phyloP scores from a whole-genome alignment of 148 eudicot genomes.

The Camellia japonica region DNA sequence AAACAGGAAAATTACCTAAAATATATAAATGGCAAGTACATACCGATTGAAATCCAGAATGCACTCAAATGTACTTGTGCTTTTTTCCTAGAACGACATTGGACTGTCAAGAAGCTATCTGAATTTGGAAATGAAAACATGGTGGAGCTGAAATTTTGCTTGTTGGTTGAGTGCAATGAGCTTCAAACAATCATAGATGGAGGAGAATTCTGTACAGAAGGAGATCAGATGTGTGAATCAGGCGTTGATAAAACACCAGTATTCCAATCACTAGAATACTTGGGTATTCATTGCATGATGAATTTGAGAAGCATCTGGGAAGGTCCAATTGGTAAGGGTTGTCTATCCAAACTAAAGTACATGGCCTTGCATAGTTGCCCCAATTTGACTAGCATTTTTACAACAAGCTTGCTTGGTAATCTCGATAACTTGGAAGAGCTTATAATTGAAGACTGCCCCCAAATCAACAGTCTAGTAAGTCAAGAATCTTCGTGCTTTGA shows the following conservation, averaged over 20 bases:
- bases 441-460: conserved; percentile 21
- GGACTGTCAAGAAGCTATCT: conserved; percentile 7
- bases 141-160: not conserved
- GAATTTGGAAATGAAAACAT: not conserved
- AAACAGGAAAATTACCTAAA: not conserved
- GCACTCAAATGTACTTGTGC: not conserved
- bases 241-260: not conserved
- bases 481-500: not conserved
- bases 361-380: conserved; percentile 15
- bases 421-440: conserved; percentile 13
- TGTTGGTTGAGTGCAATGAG: conserved; percentile 8
- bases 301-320: conserved; percentile 1
- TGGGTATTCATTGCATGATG: conserved; percentile 4
- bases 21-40: not conserved
- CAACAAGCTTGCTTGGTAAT: not conserved
- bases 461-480: conserved; percentile 4
- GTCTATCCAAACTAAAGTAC: conserved; percentile 7
- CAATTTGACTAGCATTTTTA: conserved; percentile 17
- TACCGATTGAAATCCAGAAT: not conserved
- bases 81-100: conserved; percentile 18
- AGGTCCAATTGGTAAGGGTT: not conserved
- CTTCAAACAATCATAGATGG: conserved; percentile 1
- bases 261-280: not conserved
- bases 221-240: not conserved
- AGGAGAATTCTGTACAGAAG: not conserved